These are phyloP conservation scores for Nitzschia sp. DNA, from an alignment of 108 stramenopile genomes.

Conservation along the genomic window DNA sequence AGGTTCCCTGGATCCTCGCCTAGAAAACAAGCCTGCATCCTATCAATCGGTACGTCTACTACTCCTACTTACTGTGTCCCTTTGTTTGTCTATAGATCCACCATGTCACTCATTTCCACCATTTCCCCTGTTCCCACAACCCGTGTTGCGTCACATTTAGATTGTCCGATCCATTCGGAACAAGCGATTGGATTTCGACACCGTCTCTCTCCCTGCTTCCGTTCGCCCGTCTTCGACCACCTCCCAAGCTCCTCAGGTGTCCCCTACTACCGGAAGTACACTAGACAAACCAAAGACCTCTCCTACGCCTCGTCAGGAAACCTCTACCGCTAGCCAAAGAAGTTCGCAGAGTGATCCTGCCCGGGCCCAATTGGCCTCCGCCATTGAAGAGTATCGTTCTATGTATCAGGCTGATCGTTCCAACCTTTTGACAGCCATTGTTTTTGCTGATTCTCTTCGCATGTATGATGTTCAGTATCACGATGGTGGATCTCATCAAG, in stretches of 20 bases:
- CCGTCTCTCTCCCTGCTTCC: too few relatives aligned
- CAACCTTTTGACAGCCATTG: slow-evolving; percentile 25
- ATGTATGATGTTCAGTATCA: slow-evolving; percentile 64
- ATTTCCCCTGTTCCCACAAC: too few relatives aligned
- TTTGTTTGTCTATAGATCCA: too few relatives aligned
- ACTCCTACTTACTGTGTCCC: too few relatives aligned
- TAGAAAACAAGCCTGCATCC: slow-evolving; percentile 11
- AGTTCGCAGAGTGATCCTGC: not conserved
- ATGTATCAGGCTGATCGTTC: not conserved
- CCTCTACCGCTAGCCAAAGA: slow-evolving; percentile 6
- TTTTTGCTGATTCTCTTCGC: slow-evolving; percentile 63
- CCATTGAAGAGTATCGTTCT: not conserved
- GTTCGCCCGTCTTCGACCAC: not conserved
- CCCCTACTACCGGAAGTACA: not conserved
- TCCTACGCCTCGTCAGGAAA: not conserved
- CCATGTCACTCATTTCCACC: too few relatives aligned
- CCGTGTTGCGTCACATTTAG: too few relatives aligned
- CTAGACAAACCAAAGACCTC: not conserved
- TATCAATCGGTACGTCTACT: slow-evolving; percentile 7
- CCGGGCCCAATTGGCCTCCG: not conserved
- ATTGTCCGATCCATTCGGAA: slow-evolving; percentile 6
- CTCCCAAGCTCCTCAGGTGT: not conserved
- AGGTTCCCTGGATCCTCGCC: not conserved
- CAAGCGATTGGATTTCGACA: not conserved
- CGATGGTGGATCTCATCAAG: slow-evolving; percentile 72